These are phyloP conservation scores for Buxus sempervirens DNA, from an alignment of 164 flowering plant genomes.

Conservation along the genomic window DNA sequence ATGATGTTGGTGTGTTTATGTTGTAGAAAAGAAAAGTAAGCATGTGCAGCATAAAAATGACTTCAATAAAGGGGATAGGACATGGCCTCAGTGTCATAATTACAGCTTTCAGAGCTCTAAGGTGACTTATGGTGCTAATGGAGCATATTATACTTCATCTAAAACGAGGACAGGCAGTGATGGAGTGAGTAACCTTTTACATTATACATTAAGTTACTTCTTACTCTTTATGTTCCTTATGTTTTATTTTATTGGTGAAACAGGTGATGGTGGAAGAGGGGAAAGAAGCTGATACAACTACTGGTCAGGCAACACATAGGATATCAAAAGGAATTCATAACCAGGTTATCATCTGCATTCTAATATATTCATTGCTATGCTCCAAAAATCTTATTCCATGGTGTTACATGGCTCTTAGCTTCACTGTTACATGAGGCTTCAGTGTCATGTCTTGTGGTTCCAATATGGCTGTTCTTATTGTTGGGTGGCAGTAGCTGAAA, in stretches of 20 bases:
- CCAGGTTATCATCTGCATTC: conserved; percentile 16
- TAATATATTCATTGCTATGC: no score
- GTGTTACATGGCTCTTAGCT: no score
- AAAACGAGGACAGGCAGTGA: conserved; percentile 73
- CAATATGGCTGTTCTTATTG: no score
- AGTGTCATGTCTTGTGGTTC: no score
- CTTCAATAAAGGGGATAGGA: conserved; percentile 21
- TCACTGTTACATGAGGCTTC: no score
- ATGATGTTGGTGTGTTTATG: neutral
- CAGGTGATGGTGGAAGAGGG: conserved; percentile 75
- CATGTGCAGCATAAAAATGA: conserved; percentile 23
- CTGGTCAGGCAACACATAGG: conserved; percentile 73
- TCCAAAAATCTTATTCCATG: no score
- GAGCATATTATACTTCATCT: conserved; percentile 82
- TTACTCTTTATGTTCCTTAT: neutral
- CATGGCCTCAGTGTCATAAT: conserved; percentile 27
- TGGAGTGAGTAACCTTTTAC: conserved; percentile 49
- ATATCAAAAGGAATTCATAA: conserved; percentile 72
- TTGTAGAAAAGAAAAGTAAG: conserved; percentile 33
- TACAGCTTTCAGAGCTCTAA: conserved; percentile 66
- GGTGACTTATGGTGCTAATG: conserved; percentile 77
- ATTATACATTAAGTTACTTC: neutral
- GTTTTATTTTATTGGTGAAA: conserved; percentile 2
- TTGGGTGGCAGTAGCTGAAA: no score
- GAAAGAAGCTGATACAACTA: conserved; percentile 74